A percentile compares a stretch with the other conserved stretches of the same genome.
Evolutionary conservation across 805 yeast genomes (phyloP).

Genomic region (Metschnikowia similis): DNA sequence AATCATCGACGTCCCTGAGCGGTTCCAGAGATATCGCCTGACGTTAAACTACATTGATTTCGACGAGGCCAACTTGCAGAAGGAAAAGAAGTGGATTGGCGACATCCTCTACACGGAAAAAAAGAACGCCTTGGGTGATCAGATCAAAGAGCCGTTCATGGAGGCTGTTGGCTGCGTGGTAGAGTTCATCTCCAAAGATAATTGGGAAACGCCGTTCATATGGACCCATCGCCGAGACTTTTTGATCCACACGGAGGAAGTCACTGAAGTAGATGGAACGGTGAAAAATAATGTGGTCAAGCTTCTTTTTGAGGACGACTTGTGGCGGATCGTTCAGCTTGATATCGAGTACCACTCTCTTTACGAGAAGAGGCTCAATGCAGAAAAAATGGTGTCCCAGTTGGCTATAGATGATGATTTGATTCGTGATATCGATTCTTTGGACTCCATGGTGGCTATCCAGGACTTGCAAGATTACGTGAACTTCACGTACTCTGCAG

Average conservation of each 20-base stretch:
- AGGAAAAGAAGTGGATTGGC: slow-evolving; percentile 81
- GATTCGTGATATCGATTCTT: slow-evolving; percentile 50
- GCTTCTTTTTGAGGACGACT: slow-evolving; percentile 70
- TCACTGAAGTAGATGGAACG: slow-evolving; percentile 34
- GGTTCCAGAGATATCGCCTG: slow-evolving; percentile 75
- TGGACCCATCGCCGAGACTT: slow-evolving; percentile 95
- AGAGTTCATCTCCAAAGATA: slow-evolving; percentile 69
- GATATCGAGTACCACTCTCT: slow-evolving; percentile 88
- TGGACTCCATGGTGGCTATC: slow-evolving; percentile 66
- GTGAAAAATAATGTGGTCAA: slow-evolving; percentile 40
- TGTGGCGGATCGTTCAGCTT: slow-evolving; percentile 85
- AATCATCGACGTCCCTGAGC: slow-evolving; percentile 82
- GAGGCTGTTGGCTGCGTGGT: slow-evolving; percentile 68
- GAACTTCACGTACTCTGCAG: slow-evolving; percentile 64
- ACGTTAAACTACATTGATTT: slow-evolving; percentile 66
- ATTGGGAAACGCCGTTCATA: slow-evolving; percentile 88
- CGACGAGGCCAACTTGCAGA: slow-evolving; percentile 59
- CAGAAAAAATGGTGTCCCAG: slow-evolving; percentile 51
- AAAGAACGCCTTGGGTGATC: slow-evolving; percentile 35
- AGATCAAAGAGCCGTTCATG: slow-evolving; percentile 49
- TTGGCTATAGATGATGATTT: slow-evolving; percentile 55
- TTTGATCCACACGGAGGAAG: slow-evolving; percentile 54
- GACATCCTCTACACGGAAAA: slow-evolving; percentile 59
- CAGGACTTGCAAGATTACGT: slow-evolving; percentile 86
- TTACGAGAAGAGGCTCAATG: slow-evolving; percentile 64